phyloP scores from a whole-genome alignment of 2,329 filamentous ascomycete genomes.

The Cordyceps pruinosa region DNA sequence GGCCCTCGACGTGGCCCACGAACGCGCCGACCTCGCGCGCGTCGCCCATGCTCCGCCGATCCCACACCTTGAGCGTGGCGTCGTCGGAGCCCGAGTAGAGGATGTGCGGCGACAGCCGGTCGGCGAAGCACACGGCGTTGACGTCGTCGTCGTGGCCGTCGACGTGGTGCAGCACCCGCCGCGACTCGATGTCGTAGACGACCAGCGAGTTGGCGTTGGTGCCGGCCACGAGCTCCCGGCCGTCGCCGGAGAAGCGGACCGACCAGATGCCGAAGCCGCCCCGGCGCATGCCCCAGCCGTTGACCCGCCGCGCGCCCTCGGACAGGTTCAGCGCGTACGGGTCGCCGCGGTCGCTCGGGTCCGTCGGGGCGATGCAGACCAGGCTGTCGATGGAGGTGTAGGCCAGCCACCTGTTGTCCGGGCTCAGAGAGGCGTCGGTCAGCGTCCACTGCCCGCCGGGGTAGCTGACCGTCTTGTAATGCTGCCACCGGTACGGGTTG shows the following conservation, averaged over 20 bases:
- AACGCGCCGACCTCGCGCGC: constrained; percentile 62
- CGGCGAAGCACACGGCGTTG: constrained; percentile 94
- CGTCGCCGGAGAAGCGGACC: constrained; percentile 86
- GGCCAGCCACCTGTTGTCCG: constrained; percentile 85
- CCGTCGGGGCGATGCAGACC: constrained; percentile 81
- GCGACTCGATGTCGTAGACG: constrained; percentile 85
- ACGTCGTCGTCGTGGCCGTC: constrained; percentile 80
- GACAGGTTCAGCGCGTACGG: constrained; percentile 71
- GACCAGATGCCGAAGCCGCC: constrained; percentile 69
- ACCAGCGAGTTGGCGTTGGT: constrained; percentile 74
- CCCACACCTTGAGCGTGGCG: constrained; percentile 91
- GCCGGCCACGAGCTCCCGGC: constrained; percentile 82
- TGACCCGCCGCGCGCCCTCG: constrained; percentile 23
- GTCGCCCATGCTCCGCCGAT: constrained; percentile 85
- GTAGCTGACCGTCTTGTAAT: constrained; percentile 85
- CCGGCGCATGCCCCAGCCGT: constrained; percentile 23
- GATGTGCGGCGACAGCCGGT: constrained; percentile 82
- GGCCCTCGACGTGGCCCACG: constrained; percentile 57
- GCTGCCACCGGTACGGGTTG: constrained; percentile 90
- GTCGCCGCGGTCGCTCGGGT: constrained; percentile 73
- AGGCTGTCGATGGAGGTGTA: constrained; percentile 83
- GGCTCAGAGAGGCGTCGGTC: constrained; percentile 84
- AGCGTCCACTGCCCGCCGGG: constrained; percentile 92
- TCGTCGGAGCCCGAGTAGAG: constrained; percentile 96
- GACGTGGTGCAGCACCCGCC: constrained; percentile 66